Evolutionary conservation across 1,284 basidiomycete species (phyloP).

Genomic region (Uromyces viciae-fabae): DNA sequence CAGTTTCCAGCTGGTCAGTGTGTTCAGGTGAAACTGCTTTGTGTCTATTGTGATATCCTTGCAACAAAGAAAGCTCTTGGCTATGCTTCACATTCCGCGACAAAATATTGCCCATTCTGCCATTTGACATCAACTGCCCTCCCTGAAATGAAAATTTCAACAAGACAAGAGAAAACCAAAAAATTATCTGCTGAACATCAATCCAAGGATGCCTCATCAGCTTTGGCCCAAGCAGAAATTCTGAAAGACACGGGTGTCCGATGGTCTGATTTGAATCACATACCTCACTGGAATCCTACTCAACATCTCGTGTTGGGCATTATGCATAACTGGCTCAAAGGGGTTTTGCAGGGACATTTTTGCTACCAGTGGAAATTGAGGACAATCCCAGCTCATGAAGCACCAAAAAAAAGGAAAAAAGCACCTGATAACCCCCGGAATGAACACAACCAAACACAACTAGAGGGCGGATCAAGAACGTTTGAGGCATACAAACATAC

Average conservation of each 20-base stretch:
- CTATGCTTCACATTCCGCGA: background rate
- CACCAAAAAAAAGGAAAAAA: background rate
- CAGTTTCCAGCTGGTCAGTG: conserved; percentile 14
- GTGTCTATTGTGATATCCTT: conserved; percentile 13
- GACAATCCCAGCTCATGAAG: background rate
- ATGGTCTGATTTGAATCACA: conserved; percentile 27
- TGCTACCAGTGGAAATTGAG: conserved; percentile 12
- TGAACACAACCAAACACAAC: background rate
- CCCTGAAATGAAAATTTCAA: background rate
- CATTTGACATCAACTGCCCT: background rate
- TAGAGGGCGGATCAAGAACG: background rate
- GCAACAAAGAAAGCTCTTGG: conserved; percentile 13
- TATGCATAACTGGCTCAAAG: conserved; percentile 36
- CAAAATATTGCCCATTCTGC: conserved; percentile 18
- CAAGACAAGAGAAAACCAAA: background rate
- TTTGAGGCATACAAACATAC: background rate
- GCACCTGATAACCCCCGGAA: background rate
- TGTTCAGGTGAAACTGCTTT: conserved; percentile 1
- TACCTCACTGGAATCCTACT: conserved; percentile 5
- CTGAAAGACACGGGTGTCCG: conserved; percentile 9
- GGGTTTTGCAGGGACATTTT: background rate
- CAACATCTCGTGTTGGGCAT: conserved; percentile 16
- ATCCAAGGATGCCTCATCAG: background rate
- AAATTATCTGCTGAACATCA: background rate
- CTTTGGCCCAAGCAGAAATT: background rate